Base-by-base conservation (phyloP, 1,284 basidiomycete genomes). In the Rhodotorula sp. region DNA sequence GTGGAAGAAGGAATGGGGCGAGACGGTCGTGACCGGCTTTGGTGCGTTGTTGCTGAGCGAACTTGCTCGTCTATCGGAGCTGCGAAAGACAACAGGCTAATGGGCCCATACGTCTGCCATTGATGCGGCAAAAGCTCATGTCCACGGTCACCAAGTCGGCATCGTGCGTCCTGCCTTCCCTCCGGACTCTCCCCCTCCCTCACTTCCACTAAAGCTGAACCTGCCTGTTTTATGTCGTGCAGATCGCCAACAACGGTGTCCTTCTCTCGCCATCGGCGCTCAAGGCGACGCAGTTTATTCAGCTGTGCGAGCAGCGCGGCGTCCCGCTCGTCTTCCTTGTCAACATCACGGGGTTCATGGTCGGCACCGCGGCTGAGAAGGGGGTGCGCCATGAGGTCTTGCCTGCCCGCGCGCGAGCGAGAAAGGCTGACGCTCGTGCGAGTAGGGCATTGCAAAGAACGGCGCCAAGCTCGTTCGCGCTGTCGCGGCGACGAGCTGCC, bases 401-500 rank as follows among this genome's bases (percentile, higher is more conserved):
- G 25, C 9, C n/a, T 46, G 39, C 53, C 63, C 37, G 10, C 56
- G 7, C 34, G 21, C 12, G 19, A 34, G 32, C 15, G 46, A 6
- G 53, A 37, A 13, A 17, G 25, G 3, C 27, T 27, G 46, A 54
- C 29, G 44, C 36, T n/a, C 36, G 1, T 21, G 27, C 22, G 87
- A 87, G 74, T 91, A 91, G n/a, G 94, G 94, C 3, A 97, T 97
- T 77, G 94, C 94, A 25, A 97, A 97, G 83, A 94, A 97, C 80
- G 94, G 94, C 41, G 94, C 94, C 27, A 97, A 97, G 86, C 96
- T 97, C 92, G 94, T 97, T 70, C 88, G 94, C 67, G 94, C 94
- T 1, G 95, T 97, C 19, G 94, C 95, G 1, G 92, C 80, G 91
- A 93, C 58, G 89, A 95, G 68, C 77, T 94, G 97, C 22, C 94